Base-by-base conservation (phyloP, 2,329 filamentous ascomycete species). In the Moelleriella libera region DNA sequence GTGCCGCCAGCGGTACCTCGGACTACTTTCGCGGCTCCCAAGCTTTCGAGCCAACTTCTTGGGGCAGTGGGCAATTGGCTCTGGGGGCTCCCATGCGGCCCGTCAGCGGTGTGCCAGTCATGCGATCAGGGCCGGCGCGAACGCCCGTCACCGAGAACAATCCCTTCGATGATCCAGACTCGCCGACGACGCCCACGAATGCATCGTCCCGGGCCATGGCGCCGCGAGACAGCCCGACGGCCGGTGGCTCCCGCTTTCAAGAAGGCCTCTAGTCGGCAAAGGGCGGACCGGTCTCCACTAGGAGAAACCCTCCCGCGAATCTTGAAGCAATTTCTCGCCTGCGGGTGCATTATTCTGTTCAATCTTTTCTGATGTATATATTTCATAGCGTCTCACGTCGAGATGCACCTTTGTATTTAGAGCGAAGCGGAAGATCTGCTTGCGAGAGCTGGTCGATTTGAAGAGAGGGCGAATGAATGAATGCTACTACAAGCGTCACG, bases 61-160 rank as follows among this genome's bases (percentile, higher is more conserved):
- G 59, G 50, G 51, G 63, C 41, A 55, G 63, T 8, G 64, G 58
- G 42, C 68, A 68, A 48, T 61, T 79, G 34, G 70, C 76, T 6
- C 64, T 80, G 8, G 76, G 76, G 14, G 65, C 69, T 7, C 75
- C 76, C 5, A 80, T 80, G 74, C 69, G 76, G 43, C 75, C 75
- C 31, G 70, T 76, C 47, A 80, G 77, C 56, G 76, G 78, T 8
- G 64, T 80, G 4, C 71, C 75, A n/a, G 67, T 80, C 32, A 72
- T 80, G 58, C 71, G 79, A 51, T 72, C 76, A n/a, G 76, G 81
- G n/a, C 82, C 82, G 12, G 78, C 75, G 14, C 73, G 79, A 47
- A 80, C 76, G 4, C 76, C 81, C 1, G 65, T 83, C 12, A 74
- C 75, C 49, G 72, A 76, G 45, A 70, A 21, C 21, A 21, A 68